Evolutionary conservation across 2,329 filamentous ascomycete species (phyloP).

Genomic region (Aspergillus pseudoviridinutans): DNA sequence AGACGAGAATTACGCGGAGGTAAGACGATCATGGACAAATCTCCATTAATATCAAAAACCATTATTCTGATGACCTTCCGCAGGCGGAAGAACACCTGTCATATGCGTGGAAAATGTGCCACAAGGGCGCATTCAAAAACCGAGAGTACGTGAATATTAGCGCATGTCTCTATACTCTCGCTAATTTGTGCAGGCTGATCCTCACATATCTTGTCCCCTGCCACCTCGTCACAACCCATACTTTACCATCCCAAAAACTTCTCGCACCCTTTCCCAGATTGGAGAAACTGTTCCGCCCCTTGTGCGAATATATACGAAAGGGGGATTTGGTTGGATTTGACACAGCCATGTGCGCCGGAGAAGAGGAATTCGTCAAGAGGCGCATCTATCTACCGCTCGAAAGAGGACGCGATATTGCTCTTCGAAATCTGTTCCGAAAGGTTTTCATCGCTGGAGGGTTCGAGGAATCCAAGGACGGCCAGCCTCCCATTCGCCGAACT

Average conservation of each 20-base stretch:
- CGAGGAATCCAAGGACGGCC: slow-evolving; percentile 69
- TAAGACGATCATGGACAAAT: slow-evolving; percentile 33
- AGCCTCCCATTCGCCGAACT: slow-evolving; percentile 60
- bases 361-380: slow-evolving; percentile 88
- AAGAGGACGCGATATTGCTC: slow-evolving; percentile 81
- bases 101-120: slow-evolving; percentile 77
- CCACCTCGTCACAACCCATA: slow-evolving; percentile 81
- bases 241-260: slow-evolving; percentile 68
- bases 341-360: slow-evolving; percentile 70
- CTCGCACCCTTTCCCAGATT: slow-evolving; percentile 72
- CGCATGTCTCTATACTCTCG: neutral
- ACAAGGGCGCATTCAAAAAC: slow-evolving; percentile 68
- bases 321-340: slow-evolving; percentile 85
- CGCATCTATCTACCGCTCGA: slow-evolving; percentile 95
- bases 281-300: slow-evolving; percentile 71
- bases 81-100: slow-evolving; percentile 77
- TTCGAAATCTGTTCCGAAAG: slow-evolving; percentile 88
- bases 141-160: slow-evolving; percentile 60
- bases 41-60: neutral
- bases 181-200: slow-evolving; percentile 62
- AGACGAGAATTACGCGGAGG: slow-evolving; percentile 85
- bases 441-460: slow-evolving; percentile 84
- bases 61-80: slow-evolving; percentile 4
- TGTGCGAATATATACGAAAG: slow-evolving; percentile 72
- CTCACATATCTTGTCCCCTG: slow-evolving; percentile 94